Conservation (phyloP, 1,284 basidiomycete species). For the Microbotryum violaceum region DNA sequence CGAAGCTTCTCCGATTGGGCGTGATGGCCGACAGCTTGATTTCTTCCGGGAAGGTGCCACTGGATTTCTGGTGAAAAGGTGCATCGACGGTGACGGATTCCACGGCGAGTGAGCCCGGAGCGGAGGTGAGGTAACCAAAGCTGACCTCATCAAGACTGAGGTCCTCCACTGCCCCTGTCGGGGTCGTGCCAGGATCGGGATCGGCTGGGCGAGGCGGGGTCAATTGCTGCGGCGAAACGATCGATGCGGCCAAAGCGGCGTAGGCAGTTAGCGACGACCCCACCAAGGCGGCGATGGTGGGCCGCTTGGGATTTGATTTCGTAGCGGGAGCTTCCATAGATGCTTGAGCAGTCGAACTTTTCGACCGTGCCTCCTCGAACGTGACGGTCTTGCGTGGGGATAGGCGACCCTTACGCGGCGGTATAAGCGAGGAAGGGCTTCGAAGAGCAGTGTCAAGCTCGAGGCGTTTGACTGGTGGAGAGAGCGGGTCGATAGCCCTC, state of each 20-base stretch:
- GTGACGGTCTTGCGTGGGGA: constrained; percentile 1
- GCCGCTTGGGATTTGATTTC: no score
- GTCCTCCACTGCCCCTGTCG: neutral
- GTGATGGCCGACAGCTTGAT: constrained; percentile 12
- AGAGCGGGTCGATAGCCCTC: neutral
- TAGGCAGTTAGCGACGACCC: no score
- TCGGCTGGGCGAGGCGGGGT: neutral
- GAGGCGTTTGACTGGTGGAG: no score
- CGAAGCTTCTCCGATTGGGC: constrained; percentile 5
- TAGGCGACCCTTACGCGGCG: neutral
- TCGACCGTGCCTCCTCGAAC: no score
- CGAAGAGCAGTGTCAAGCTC: neutral
- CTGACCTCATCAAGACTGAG: no score
- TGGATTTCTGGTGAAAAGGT: constrained; percentile 7
- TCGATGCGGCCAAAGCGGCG: no score
- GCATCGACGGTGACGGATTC: constrained; percentile 6
- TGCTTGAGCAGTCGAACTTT: no score
- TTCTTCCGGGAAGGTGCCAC: neutral
- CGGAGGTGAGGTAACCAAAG: neutral
- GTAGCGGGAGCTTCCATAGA: no score
- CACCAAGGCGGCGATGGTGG: no score
- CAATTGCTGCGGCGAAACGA: neutral
- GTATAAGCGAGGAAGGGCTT: neutral
- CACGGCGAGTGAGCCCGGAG: neutral
- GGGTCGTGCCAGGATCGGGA: neutral